Evolutionary conservation across 345 rosid genomes (phyloP).

Genomic region (Lepidium sativum): DNA sequence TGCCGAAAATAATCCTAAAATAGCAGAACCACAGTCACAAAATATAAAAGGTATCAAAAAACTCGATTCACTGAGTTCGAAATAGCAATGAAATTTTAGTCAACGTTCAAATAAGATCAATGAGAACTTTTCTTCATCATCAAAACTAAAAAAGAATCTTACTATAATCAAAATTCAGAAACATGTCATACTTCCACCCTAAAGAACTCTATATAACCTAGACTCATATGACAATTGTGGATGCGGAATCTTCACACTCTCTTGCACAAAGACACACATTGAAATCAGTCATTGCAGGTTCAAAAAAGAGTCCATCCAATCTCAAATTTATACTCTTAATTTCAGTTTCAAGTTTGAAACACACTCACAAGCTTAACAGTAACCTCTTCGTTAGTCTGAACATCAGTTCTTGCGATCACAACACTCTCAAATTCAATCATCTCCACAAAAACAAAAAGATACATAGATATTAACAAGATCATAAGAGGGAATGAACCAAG

Average conservation of each 20-base stretch:
- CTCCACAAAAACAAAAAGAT: too few relatives aligned
- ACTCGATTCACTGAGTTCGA: background rate
- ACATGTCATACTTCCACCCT: background rate
- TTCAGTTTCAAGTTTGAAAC: background rate
- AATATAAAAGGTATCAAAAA: background rate
- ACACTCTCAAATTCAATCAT: too few relatives aligned
- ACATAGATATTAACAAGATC: too few relatives aligned
- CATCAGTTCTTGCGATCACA: background rate
- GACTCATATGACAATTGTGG: too few relatives aligned
- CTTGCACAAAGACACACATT: too few relatives aligned
- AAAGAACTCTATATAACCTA: background rate
- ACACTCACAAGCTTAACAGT: background rate
- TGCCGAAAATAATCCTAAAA: constrained; percentile 18
- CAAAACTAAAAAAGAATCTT: background rate
- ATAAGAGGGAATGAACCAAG: too few relatives aligned
- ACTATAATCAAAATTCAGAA: background rate
- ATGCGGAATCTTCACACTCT: too few relatives aligned
- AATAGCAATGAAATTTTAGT: background rate
- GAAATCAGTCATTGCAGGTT: too few relatives aligned
- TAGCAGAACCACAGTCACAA: background rate
- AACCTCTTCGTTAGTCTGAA: background rate
- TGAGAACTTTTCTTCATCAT: background rate
- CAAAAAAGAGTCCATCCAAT: too few relatives aligned
- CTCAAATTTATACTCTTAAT: too few relatives aligned
- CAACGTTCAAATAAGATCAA: too few relatives aligned